Percentiles rank a stretch among this genome's conserved stretches.
Conservation (phyloP, 2,329 filamentous ascomycete species). For the Calonectria hawksworthii region DNA sequence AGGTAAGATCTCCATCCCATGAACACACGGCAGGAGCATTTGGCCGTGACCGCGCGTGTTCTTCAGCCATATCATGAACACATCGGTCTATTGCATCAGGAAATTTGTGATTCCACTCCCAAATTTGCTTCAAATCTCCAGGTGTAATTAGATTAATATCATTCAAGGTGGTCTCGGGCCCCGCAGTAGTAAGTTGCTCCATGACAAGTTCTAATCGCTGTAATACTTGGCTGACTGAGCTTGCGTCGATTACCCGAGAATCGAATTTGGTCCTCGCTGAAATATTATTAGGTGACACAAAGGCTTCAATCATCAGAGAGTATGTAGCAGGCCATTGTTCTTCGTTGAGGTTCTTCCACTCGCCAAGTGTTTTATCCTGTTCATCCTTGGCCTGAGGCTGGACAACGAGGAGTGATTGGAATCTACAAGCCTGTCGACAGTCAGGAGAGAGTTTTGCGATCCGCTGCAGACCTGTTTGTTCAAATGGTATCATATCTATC, state of each 20-base stretch:
- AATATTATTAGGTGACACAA: not conserved
- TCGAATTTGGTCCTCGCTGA: conserved; percentile 19
- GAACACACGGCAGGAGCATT: conserved; percentile 38
- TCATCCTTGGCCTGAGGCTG: conserved; percentile 7
- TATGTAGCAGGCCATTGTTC: conserved; percentile 7
- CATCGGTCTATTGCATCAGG: conserved; percentile 37
- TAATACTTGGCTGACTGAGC: not conserved
- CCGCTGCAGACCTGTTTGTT: conserved; percentile 36
- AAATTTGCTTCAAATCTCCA: conserved; percentile 34
- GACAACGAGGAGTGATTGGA: conserved; percentile 28
- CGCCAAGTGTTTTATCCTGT: not conserved
- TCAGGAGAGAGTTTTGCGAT: conserved; percentile 25
- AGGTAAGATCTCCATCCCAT: conserved; percentile 53
- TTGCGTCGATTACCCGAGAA: not conserved
- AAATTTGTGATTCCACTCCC: conserved; percentile 30
- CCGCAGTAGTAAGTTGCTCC: not conserved
- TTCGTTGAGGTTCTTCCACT: not conserved
- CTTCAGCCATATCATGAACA: conserved; percentile 36
- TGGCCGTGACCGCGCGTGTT: conserved; percentile 30
- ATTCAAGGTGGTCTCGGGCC: not conserved
- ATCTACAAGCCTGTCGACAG: conserved; percentile 17
- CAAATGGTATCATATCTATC: conserved; percentile 36
- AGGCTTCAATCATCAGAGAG: conserved; percentile 5
- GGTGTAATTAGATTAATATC: conserved; percentile 3
- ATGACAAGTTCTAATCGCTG: not conserved